Percentiles rank a stretch among this genome's conserved stretches.
These are phyloP conservation scores for Alternaria atra DNA, from an alignment of 2,329 filamentous ascomycete genomes.

Conservation along the genomic window DNA sequence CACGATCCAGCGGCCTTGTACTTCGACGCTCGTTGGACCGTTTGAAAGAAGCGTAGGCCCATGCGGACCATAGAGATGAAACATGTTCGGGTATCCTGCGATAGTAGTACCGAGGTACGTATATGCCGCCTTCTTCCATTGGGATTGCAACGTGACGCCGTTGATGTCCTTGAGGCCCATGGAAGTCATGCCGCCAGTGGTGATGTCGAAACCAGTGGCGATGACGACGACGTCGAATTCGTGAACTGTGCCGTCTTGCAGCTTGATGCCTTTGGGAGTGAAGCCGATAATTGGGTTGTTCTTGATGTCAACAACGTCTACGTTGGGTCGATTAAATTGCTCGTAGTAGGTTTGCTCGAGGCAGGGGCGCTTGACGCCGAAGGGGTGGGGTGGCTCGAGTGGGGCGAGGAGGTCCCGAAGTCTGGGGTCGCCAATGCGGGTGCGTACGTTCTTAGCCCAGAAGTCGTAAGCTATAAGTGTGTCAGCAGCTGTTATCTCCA, in stretches of 20 bases:
- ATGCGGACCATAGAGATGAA: constrained; percentile 21
- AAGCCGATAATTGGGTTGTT: constrained; percentile 42
- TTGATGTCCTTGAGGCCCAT: constrained; percentile 31
- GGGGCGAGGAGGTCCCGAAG: constrained; percentile 49
- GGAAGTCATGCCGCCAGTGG: constrained; percentile 45
- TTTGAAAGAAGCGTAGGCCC: constrained; percentile 43
- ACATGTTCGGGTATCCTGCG: constrained; percentile 20
- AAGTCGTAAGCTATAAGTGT: constrained; percentile 51
- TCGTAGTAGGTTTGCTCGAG: constrained; percentile 56
- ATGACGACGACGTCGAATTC: constrained; percentile 51
- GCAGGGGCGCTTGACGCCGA: constrained; percentile 51
- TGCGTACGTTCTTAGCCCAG: constrained; percentile 51
- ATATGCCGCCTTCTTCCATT: constrained; percentile 17
- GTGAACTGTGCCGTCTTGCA: constrained; percentile 40
- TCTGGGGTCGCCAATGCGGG: constrained; percentile 49
- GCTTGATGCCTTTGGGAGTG: constrained; percentile 40
- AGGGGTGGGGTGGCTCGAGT: constrained; percentile 48
- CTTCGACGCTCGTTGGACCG: constrained; percentile 50
- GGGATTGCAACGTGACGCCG: constrained; percentile 14
- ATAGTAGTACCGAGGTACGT: constrained; percentile 21
- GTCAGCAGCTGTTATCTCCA: constrained; percentile 28
- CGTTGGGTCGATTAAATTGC: constrained; percentile 48
- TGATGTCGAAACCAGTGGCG: constrained; percentile 47
- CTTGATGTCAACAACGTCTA: constrained; percentile 48
- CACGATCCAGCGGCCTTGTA: constrained; percentile 51